A percentile compares a stretch with the other conserved stretches of the same genome.
phyloP scores from a whole-genome alignment of 208 protist species.

The Trypanosoma lewisi region DNA sequence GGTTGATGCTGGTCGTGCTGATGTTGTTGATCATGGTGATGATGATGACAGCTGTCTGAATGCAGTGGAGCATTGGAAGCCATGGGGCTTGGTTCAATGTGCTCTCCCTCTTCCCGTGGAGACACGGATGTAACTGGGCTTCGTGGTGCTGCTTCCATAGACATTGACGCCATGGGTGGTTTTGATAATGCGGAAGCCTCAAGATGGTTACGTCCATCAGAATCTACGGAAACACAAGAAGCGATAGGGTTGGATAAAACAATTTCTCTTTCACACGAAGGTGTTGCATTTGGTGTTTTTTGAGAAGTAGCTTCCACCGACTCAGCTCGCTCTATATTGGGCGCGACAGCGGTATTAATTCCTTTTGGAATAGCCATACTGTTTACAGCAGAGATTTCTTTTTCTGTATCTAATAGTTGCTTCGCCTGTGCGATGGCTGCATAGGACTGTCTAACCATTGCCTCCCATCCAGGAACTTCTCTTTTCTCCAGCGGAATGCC shows the following conservation, averaged over 20 bases:
- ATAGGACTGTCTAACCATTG: constrained; percentile 31
- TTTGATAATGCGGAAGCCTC: neutral
- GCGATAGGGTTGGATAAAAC: neutral
- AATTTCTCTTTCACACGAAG: neutral
- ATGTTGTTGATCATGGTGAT: neutral
- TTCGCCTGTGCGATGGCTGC: constrained; percentile 37
- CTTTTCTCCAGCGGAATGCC: neutral
- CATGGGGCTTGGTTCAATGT: neutral
- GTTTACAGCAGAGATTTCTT: neutral
- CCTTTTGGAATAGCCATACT: neutral
- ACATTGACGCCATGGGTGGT: neutral
- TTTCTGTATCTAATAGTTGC: constrained; percentile 21
- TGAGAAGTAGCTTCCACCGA: neutral
- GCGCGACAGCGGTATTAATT: neutral
- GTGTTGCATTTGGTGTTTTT: neutral
- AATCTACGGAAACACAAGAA: neutral
- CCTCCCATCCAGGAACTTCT: constrained; percentile 5
- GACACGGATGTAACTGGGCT: neutral
- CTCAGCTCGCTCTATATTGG: neutral
- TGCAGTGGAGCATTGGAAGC: neutral
- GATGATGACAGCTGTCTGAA: neutral
- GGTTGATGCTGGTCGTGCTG: no score
- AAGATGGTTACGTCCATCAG: neutral
- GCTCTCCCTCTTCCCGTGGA: neutral
- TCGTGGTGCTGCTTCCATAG: neutral